Evolutionary conservation across 176 grass and related monocot genomes (phyloP).

Genomic region (Triticum turgidum): DNA sequence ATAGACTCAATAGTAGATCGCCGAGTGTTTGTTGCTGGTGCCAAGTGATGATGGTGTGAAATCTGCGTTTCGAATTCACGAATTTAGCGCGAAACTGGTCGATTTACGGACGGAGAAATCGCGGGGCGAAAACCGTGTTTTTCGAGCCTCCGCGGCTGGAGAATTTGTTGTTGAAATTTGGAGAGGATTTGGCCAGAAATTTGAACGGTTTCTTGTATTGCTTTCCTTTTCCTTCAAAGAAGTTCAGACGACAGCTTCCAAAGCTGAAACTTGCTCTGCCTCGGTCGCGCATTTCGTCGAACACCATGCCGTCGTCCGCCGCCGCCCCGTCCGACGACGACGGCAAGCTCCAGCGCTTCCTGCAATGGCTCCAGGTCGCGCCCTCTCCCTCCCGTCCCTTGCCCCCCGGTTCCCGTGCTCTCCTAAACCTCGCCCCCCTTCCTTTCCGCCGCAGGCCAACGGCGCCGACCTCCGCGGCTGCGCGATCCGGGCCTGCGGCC

Average conservation of each 20-base stretch:
- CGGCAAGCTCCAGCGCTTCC: slow-evolving; percentile 71
- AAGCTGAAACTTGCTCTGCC: not conserved
- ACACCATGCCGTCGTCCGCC: not conserved
- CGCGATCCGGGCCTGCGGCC: slow-evolving; percentile 58
- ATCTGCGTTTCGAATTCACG: accelerated
- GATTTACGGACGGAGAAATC: not conserved
- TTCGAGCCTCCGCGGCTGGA: not conserved
- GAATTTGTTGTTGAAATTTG: not conserved
- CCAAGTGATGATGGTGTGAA: too few relatives aligned
- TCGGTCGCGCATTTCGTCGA: slow-evolving; percentile 32
- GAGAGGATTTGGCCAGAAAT: not conserved
- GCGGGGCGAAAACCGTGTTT: not conserved
- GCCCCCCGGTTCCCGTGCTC: not conserved
- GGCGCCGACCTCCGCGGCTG: slow-evolving; percentile 63
- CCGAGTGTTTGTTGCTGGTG: too few relatives aligned
- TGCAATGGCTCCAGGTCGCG: slow-evolving; percentile 82
- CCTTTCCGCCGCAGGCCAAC: slow-evolving; percentile 49
- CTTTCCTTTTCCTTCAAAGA: not conserved
- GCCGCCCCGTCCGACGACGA: slow-evolving; percentile 23
- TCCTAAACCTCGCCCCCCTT: not conserved
- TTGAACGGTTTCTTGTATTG: not conserved
- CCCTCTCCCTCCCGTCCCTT: not conserved
- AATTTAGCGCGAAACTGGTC: not conserved
- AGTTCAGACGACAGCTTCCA: not conserved
- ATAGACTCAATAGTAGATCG: too few relatives aligned